Evolutionary conservation across 345 rosid genomes (phyloP).

Genomic region (Barbarea vulgaris): DNA sequence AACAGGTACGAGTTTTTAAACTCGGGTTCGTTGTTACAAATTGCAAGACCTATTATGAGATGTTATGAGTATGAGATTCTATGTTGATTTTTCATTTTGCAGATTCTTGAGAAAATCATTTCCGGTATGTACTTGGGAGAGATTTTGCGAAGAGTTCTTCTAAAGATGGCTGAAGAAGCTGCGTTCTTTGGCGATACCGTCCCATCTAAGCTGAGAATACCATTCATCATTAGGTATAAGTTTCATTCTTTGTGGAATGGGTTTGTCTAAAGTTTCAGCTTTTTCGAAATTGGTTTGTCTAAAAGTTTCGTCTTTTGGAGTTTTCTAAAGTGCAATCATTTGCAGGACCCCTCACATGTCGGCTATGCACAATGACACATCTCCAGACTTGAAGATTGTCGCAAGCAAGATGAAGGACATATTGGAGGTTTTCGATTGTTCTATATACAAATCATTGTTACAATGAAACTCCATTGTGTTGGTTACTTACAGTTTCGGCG

Average conservation of each 20-base stretch:
- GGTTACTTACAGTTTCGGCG: not conserved
- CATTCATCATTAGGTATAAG: slow-evolving; percentile 61
- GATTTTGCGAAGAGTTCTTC: slow-evolving; percentile 76
- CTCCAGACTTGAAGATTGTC: slow-evolving; percentile 71
- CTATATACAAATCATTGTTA: not conserved
- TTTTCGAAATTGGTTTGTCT: no score
- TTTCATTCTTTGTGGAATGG: slow-evolving; percentile 12
- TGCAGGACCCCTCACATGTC: slow-evolving; percentile 82
- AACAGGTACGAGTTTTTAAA: slow-evolving; percentile 58
- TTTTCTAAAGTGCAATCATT: not conserved
- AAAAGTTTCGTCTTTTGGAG: slow-evolving; percentile 14
- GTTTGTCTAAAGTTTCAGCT: slow-evolving; percentile 12
- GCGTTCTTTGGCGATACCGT: slow-evolving; percentile 74
- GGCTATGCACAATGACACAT: slow-evolving; percentile 75
- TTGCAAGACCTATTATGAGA: not conserved
- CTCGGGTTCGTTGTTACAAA: not conserved
- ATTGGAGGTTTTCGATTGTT: slow-evolving; percentile 40
- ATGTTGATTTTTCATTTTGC: not conserved
- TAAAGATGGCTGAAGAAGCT: slow-evolving; percentile 89
- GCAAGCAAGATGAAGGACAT: slow-evolving; percentile 61
- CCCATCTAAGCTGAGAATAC: slow-evolving; percentile 68
- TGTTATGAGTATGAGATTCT: not conserved
- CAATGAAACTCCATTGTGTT: not conserved
- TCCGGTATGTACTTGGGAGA: slow-evolving; percentile 99
- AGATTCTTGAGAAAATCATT: slow-evolving; percentile 90